Evolutionary conservation across 345 rosid species (phyloP).

Genomic region (Bruguiera gymnorhiza): DNA sequence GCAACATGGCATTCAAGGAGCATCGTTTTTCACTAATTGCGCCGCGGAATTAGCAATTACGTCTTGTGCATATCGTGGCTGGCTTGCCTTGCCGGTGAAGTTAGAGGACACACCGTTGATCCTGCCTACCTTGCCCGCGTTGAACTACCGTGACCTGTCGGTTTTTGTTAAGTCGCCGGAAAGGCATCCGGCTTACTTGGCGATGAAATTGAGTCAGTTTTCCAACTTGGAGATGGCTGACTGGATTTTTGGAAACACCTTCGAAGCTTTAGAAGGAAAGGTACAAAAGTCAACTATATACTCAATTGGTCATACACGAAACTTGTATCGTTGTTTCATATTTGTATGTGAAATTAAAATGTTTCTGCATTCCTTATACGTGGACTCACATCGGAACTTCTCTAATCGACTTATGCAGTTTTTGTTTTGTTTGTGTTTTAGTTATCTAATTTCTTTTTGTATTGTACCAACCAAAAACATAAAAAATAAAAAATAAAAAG

Average conservation of each 20-base stretch:
- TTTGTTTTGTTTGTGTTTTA: too few relatives aligned
- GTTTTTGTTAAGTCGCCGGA: slow-evolving; percentile 40
- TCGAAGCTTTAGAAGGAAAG: slow-evolving; percentile 50
- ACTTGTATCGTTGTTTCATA: background rate
- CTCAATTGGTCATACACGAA: too few relatives aligned
- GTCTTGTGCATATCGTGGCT: slow-evolving; percentile 38
- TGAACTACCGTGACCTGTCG: slow-evolving; percentile 50
- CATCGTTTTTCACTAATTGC: slow-evolving; percentile 69
- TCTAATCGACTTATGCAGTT: too few relatives aligned
- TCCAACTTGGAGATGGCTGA: slow-evolving; percentile 51
- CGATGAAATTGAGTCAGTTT: slow-evolving; percentile 54
- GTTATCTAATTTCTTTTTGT: too few relatives aligned
- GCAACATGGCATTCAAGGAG: slow-evolving; percentile 47
- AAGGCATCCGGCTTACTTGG: slow-evolving; percentile 50
- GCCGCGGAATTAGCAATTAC: slow-evolving; percentile 45
- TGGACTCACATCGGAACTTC: too few relatives aligned
- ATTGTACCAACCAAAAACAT: too few relatives aligned
- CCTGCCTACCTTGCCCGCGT: slow-evolving; percentile 50
- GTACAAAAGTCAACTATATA: slow-evolving; percentile 22
- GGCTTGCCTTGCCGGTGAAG: slow-evolving; percentile 40
- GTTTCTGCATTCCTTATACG: too few relatives aligned
- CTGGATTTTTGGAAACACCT: slow-evolving; percentile 59
- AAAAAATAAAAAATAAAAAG: too few relatives aligned
- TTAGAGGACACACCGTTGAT: slow-evolving; percentile 30
- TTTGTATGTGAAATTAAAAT: background rate